These are phyloP conservation scores for Millerozyma acaciae DNA, from an alignment of 805 yeast genomes.

Conservation along the genomic window DNA sequence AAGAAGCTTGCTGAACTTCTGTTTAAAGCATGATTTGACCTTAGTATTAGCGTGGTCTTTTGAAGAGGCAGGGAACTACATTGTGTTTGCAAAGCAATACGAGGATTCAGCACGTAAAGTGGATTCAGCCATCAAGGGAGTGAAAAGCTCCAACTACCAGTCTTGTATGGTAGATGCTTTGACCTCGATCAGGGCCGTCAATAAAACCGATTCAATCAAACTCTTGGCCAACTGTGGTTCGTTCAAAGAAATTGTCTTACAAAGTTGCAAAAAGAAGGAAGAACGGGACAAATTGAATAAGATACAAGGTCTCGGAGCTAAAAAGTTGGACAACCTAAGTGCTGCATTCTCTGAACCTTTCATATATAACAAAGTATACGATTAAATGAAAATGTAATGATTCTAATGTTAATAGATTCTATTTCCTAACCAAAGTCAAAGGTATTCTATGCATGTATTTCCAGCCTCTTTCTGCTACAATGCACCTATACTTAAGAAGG, in stretches of 20 bases:
- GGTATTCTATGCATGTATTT: no score
- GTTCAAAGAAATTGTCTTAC: slow-evolving; percentile 36
- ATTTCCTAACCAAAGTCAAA: no score
- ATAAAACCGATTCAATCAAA: slow-evolving; percentile 53
- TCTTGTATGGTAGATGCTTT: slow-evolving; percentile 42
- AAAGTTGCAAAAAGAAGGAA: slow-evolving; percentile 24
- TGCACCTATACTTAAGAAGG: no score
- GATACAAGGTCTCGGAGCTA: slow-evolving; percentile 48
- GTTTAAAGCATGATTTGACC: slow-evolving; percentile 47
- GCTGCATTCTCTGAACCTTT: slow-evolving; percentile 48
- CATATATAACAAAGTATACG: slow-evolving; percentile 40
- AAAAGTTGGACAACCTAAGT: slow-evolving; percentile 39
- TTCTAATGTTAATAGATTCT: no score
- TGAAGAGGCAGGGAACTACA: slow-evolving; percentile 44
- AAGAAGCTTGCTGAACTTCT: slow-evolving; percentile 44
- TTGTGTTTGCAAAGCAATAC: slow-evolving; percentile 34
- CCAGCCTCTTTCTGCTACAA: no score
- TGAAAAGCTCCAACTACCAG: slow-evolving; percentile 39
- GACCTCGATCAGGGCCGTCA: slow-evolving; percentile 44
- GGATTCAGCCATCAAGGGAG: slow-evolving; percentile 37
- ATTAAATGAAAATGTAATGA: slow-evolving; percentile 1
- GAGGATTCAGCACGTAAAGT: slow-evolving; percentile 30
- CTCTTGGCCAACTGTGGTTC: slow-evolving; percentile 47
- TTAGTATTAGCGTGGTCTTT: slow-evolving; percentile 52
- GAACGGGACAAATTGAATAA: slow-evolving; percentile 9